Evolutionary conservation across 2,329 filamentous ascomycete genomes (phyloP).

Genomic region (Calycina herbarum): DNA sequence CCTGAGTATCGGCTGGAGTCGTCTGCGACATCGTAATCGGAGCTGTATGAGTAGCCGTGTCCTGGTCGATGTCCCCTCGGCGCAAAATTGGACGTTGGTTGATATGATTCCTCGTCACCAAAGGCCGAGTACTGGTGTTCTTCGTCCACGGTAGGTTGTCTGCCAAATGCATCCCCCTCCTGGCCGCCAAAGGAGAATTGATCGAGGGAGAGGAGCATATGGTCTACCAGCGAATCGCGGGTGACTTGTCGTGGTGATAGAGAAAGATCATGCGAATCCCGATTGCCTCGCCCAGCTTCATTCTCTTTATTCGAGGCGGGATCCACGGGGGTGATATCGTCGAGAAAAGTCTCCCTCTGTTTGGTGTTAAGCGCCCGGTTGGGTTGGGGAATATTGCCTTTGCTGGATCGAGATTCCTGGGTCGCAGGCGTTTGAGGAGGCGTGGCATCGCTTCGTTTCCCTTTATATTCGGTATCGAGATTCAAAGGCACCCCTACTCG

Average conservation of each 20-base stretch:
- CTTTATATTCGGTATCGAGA: slow-evolving; percentile 35
- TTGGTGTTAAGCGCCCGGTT: slow-evolving; percentile 34
- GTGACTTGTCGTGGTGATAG: slow-evolving; percentile 74
- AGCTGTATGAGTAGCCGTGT: slow-evolving; percentile 60
- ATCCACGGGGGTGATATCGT: slow-evolving; percentile 39
- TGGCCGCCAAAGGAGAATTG: slow-evolving; percentile 64
- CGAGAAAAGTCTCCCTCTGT: slow-evolving; percentile 37
- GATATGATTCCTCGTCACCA: slow-evolving; percentile 34
- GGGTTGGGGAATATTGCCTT: slow-evolving; percentile 29
- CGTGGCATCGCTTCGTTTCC: slow-evolving; percentile 28
- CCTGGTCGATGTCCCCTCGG: slow-evolving; percentile 25
- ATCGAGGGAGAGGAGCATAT: slow-evolving; percentile 92
- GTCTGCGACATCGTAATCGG: slow-evolving; percentile 57
- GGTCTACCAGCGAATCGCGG: slow-evolving; percentile 89
- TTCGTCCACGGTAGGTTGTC: slow-evolving; percentile 32
- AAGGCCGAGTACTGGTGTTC: slow-evolving; percentile 34
- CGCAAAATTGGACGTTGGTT: slow-evolving; percentile 31
- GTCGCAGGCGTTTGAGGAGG: slow-evolving; percentile 33
- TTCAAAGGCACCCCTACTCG: slow-evolving; percentile 34
- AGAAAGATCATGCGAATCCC: slow-evolving; percentile 71
- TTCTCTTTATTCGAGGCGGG: slow-evolving; percentile 29
- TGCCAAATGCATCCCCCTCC: slow-evolving; percentile 30
- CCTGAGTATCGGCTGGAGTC: slow-evolving; percentile 54
- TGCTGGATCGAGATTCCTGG: slow-evolving; percentile 24
- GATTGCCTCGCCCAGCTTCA: slow-evolving; percentile 23